Base-by-base conservation (phyloP, 345 rosid genomes). In the Jatropha curcas region DNA sequence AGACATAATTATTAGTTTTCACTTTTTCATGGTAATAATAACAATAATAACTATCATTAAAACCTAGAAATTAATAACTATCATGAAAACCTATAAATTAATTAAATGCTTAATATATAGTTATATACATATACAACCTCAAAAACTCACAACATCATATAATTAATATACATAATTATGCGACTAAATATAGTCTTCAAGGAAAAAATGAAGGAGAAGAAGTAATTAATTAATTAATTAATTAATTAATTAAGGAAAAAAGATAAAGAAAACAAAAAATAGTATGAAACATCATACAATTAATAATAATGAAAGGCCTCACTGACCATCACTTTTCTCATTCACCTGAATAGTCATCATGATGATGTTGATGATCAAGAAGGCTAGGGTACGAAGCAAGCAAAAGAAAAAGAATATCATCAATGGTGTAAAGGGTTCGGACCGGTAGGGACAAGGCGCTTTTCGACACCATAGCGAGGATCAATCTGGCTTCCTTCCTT, bases 391-490 rank as follows among this genome's bases (percentile, higher is more conserved):
- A 24, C 5, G 33, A 43, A 28, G 37, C 39, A 76, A 41, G 61
- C 30, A 76, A 53, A 53, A 45, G n/a, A n/a, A 25, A 65, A 37
- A 25, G 6, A 3, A 22, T 43, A 27, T 59, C 71, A 77, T 93
- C 88, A 83, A 84, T 91, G 98, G 82, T 93, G 98, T 77, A 93
- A 83, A 19, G 98, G 97, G 82, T 93, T 93, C 0, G 98, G 96
- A 51, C 98, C 97, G 1, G 92, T 88, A 30, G 97, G 98, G 60
- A 93, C 98, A 17, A 85, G 92, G 31, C 97, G 96, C 83, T 93
- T 93, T 82, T 93, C 88, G 22, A 87, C 88, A 19, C 93, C 92
- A 4, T 93, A 93, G 53, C 89, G 93, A 1, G 89, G 94, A 81
- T 93, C 97, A 52, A 91, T 87, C 89, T 89, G 79, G 56, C 65